Percentiles rank a stretch among this genome's conserved stretches.
These are phyloP conservation scores for Monilinia aucupariae DNA, from an alignment of 2,329 filamentous ascomycete species.

Conservation along the genomic window DNA sequence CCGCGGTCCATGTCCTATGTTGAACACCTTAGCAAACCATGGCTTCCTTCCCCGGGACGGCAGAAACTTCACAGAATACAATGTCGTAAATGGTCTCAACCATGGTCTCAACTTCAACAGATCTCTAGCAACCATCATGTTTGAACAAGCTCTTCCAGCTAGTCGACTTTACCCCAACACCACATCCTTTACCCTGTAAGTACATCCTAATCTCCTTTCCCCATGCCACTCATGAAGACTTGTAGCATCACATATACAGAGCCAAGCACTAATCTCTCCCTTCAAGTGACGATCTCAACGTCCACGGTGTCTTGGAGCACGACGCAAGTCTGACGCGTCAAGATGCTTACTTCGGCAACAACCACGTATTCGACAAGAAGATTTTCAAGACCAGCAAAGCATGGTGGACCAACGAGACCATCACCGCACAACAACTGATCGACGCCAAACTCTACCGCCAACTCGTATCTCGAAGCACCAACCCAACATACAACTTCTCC, in stretches of 20 bases:
- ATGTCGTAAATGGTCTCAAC: constrained; percentile 38
- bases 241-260: no score
- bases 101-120: constrained; percentile 42
- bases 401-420: not conserved
- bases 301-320: constrained; percentile 1
- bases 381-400: constrained; percentile 34
- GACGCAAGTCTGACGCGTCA: constrained; percentile 37
- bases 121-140: constrained; percentile 40
- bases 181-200: constrained; percentile 27
- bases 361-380: constrained; percentile 47
- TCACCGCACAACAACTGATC: not conserved
- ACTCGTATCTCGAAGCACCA: not conserved
- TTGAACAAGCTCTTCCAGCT: constrained; percentile 39
- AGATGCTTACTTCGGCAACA: constrained; percentile 47
- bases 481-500: not conserved
- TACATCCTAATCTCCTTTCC: not conserved
- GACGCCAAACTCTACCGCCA: constrained; percentile 2
- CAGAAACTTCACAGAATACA: constrained; percentile 34
- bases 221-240: not conserved
- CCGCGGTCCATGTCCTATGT: constrained; percentile 39
- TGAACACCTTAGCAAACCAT: constrained; percentile 43
- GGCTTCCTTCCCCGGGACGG: constrained; percentile 41
- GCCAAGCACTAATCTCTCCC: constrained; percentile 19
- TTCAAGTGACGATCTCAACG: not conserved
- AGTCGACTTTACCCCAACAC: constrained; percentile 41